phyloP scores from a whole-genome alignment of 257 asterid species.

The Solanum tacnaense region DNA sequence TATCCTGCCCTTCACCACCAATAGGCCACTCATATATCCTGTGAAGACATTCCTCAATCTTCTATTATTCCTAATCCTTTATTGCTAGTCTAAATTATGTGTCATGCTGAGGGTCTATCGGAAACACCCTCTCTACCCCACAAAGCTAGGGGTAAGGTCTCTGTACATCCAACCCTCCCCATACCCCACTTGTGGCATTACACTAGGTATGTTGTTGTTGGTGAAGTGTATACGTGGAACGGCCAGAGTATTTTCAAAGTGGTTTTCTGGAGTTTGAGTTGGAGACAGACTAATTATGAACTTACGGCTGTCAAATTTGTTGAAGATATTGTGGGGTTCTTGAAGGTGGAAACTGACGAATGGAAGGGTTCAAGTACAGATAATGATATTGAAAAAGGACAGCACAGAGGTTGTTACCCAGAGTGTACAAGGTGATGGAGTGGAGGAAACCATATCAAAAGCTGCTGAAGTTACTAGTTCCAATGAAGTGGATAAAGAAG shows the following conservation, averaged over 20 bases:
- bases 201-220: neutral
- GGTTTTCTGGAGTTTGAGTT: conserved; percentile 14
- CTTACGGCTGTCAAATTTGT: conserved; percentile 9
- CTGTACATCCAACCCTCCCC: neutral
- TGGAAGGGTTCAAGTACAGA: neutral
- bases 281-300: neutral
- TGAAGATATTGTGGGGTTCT: conserved; percentile 1
- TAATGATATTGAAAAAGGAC: neutral
- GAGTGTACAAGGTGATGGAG: neutral
- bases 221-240: neutral
- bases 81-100: neutral
- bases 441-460: conserved; percentile 4
- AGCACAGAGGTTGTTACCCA: conserved; percentile 1
- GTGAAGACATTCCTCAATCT: neutral
- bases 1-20: neutral
- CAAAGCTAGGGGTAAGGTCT: neutral
- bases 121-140: neutral
- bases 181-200: neutral
- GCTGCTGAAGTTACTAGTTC: conserved; percentile 3
- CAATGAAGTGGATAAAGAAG: conserved; percentile 2
- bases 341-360: neutral
- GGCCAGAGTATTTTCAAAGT: neutral
- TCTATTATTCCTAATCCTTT: neutral
- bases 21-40: neutral
- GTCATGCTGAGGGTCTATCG: neutral